These are phyloP conservation scores for Phaffia australis DNA, from an alignment of 768 basidiomycete genomes.

Conservation along the genomic window DNA sequence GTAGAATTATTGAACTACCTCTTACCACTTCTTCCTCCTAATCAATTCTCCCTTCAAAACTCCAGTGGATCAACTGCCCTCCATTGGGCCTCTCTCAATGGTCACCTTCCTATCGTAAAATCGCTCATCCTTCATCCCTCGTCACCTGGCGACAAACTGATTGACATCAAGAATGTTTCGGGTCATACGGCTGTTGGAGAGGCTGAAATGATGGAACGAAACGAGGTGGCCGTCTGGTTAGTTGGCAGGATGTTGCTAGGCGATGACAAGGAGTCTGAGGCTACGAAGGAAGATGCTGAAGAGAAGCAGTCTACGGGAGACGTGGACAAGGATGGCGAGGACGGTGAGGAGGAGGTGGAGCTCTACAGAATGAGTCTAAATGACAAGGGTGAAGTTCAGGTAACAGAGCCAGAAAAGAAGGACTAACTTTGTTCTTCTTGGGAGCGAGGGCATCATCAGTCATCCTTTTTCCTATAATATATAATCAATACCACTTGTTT, in stretches of 20 bases:
- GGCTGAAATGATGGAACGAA: slow-evolving; percentile 67
- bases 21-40: slow-evolving; percentile 48
- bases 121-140: slow-evolving; percentile 27
- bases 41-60: slow-evolving; percentile 56
- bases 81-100: slow-evolving; percentile 84
- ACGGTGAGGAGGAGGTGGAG: slow-evolving; percentile 22
- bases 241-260: slow-evolving; percentile 65
- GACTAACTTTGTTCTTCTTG: no score
- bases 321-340: slow-evolving; percentile 25
- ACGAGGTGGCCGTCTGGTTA: slow-evolving; percentile 73
- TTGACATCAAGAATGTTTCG: slow-evolving; percentile 63
- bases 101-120: slow-evolving; percentile 48
- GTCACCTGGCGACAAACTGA: slow-evolving; percentile 58
- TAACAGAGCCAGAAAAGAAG: no score
- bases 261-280: slow-evolving; percentile 14
- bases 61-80: slow-evolving; percentile 65
- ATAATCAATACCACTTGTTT: no score
- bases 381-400: slow-evolving; percentile 10
- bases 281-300: slow-evolving; percentile 35
- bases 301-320: slow-evolving; percentile 37
- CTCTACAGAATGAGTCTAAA: slow-evolving; percentile 22
- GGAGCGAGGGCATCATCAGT: no score
- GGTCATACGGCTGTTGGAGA: slow-evolving; percentile 69
- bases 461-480: no score
- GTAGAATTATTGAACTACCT: slow-evolving; percentile 67